Percentiles rank a stretch among this genome's conserved stretches.
These are phyloP conservation scores for Lachancea mirantina DNA, from an alignment of 805 yeast genomes.

Conservation along the genomic window DNA sequence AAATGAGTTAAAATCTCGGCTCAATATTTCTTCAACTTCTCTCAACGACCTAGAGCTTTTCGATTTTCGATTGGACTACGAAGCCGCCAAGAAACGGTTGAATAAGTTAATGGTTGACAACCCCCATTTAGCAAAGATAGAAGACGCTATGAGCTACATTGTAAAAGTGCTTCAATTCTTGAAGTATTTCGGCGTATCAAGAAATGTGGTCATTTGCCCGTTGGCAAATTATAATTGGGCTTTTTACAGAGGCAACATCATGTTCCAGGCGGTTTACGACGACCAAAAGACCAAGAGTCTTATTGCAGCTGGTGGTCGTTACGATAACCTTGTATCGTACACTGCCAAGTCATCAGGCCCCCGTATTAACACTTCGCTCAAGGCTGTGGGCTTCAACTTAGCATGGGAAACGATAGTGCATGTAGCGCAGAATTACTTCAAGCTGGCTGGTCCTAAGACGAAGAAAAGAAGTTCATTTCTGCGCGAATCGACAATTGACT, in stretches of 20 bases:
- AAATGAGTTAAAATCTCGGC: slow-evolving; percentile 50
- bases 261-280: slow-evolving; percentile 81
- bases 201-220: slow-evolving; percentile 63
- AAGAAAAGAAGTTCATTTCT: slow-evolving; percentile 31
- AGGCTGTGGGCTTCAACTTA: slow-evolving; percentile 82
- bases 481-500: slow-evolving; percentile 35
- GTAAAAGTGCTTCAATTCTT: slow-evolving; percentile 48
- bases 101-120: slow-evolving; percentile 69
- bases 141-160: slow-evolving; percentile 56
- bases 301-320: slow-evolving; percentile 91
- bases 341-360: slow-evolving; percentile 51
- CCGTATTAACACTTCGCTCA: slow-evolving; percentile 31
- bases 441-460: slow-evolving; percentile 28
- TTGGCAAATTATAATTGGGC: slow-evolving; percentile 74
- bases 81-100: slow-evolving; percentile 53
- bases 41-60: slow-evolving; percentile 75
- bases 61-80: slow-evolving; percentile 67
- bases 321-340: slow-evolving; percentile 63
- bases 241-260: slow-evolving; percentile 72
- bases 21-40: slow-evolving; percentile 73
- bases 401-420: slow-evolving; percentile 62
- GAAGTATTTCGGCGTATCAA: slow-evolving; percentile 51
- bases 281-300: slow-evolving; percentile 42
- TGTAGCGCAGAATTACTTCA: slow-evolving; percentile 43
- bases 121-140: slow-evolving; percentile 53